Evolutionary conservation across 805 yeast genomes (phyloP), one percentile per base, ranked within the genome.

Genomic region (Priceomyces castillae): DNA sequence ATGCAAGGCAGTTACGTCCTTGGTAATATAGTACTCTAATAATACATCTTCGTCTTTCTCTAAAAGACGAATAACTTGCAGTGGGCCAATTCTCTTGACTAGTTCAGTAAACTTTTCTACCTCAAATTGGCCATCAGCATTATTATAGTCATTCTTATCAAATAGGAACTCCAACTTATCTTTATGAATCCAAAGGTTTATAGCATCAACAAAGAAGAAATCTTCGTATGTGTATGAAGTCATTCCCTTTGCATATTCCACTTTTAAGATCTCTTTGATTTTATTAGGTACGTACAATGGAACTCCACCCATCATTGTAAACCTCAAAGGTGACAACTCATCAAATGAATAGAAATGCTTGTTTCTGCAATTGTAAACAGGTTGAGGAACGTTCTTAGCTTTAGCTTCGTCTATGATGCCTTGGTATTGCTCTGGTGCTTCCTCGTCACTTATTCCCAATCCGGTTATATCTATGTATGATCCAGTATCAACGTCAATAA

Each of bases 401-500:
- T 33, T 22, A 1, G 42, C 45, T 12, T 17, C 30, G 7, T 38
- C 41, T 14, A 37, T 23, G 20, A 37, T 2, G 3, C 44, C 42
- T 11, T 50, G 43, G 20, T 53, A 59, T 28, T 54, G 50, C 2
- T 47, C 52, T 5, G 64, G 64, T 18, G 50, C 47, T 9, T 26
- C 19, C 19, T 56, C 63, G 41, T 49, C 52, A 46, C 57, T 49
- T 5, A 50, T 42, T 9, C 62, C 59, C 25, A 63, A 50, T 3
- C 82, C 88, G 2, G 79, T 74, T 41, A 82, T 69, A 51, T 81
- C 86, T 42, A 82, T 67, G 52, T 78, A 82, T 9, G 73, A 56
- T 7, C 87, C 87, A 1, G 82, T 74, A 43, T 76, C 75, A 12
- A 73, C 67, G 55, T 82, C 87, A 43, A 82, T 77, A 53, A 82